Evolutionary conservation across 805 yeast genomes (phyloP).

Genomic region (Pichia paraexigua): DNA sequence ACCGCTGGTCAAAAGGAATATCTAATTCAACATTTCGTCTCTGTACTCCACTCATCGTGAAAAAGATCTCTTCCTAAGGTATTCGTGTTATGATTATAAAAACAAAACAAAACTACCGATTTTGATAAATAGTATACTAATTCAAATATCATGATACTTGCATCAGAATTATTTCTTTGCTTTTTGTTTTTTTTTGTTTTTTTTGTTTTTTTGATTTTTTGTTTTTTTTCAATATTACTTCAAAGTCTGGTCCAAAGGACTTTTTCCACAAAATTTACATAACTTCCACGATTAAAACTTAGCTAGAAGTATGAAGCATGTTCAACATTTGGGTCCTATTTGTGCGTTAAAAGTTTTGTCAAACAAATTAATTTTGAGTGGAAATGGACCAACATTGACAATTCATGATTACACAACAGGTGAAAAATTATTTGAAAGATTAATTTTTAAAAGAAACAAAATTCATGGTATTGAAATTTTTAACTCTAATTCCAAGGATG

Average conservation of each 20-base stretch:
- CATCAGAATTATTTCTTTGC: too few species aligned
- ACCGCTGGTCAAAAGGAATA: background rate
- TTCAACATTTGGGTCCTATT: slow-evolving; percentile 57
- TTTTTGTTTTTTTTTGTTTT: background rate
- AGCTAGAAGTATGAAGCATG: slow-evolving; percentile 5
- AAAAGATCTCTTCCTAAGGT: background rate
- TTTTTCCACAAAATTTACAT: too few species aligned
- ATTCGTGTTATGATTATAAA: slow-evolving; percentile 5
- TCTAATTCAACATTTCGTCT: background rate
- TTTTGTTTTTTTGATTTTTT: background rate
- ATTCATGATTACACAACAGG: slow-evolving; percentile 38
- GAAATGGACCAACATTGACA: slow-evolving; percentile 63
- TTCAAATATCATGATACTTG: too few species aligned
- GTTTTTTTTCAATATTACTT: background rate
- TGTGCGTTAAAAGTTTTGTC: slow-evolving; percentile 46
- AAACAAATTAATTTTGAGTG: slow-evolving; percentile 40
- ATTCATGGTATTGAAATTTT: slow-evolving; percentile 64
- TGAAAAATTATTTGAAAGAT: slow-evolving; percentile 29
- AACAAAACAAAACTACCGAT: background rate
- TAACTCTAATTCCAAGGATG: slow-evolving; percentile 19
- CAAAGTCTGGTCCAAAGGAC: too few species aligned
- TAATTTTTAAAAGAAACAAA: slow-evolving; percentile 62
- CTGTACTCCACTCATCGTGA: background rate
- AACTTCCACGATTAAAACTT: background rate
- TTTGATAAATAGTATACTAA: too few species aligned